Evolutionary conservation across 2,329 filamentous ascomycete species (phyloP), one percentile per base, ranked within the genome.

Genomic region (Stromatinia cepivora): DNA sequence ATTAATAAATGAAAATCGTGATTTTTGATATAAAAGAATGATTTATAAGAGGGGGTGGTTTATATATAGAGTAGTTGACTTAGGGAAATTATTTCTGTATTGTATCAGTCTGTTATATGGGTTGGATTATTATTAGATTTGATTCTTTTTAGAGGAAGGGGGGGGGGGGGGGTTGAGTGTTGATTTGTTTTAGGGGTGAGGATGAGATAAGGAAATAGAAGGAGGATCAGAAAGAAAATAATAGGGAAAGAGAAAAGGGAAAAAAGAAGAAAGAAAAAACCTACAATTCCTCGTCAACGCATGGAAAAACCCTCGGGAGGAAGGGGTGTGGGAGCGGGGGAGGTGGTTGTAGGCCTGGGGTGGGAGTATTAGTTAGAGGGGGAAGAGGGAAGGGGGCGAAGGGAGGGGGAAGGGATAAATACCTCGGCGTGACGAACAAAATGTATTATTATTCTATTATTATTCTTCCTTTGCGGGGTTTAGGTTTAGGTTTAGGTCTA

Each of bases 101-200:
- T n/a, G n/a, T n/a, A n/a, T n/a, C n/a, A n/a, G n/a, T n/a, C n/a
- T n/a, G n/a, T n/a, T n/a, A n/a, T n/a, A n/a, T n/a, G n/a, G n/a
- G n/a, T n/a, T n/a, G n/a, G n/a, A n/a, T n/a, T n/a, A n/a, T n/a
- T n/a, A n/a, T n/a, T n/a, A n/a, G n/a, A n/a, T n/a, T n/a, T n/a
- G n/a, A n/a, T n/a, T n/a, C n/a, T n/a, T n/a, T n/a, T n/a, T n/a
- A n/a, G n/a, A n/a, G n/a, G n/a, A n/a, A n/a, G n/a, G n/a, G n/a
- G n/a, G n/a, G n/a, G n/a, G n/a, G n/a, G n/a, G n/a, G n/a, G n/a
- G n/a, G n/a, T n/a, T n/a, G n/a, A n/a, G n/a, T n/a, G n/a, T n/a
- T n/a, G n/a, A n/a, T n/a, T n/a, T n/a, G n/a, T n/a, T 22, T 34
- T 17, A 7, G 20, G 0, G 15, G 1, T 1, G 46, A 10, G 3